Conservation (phyloP, 805 yeast species). For the Jamesozyma jinghongensis region DNA sequence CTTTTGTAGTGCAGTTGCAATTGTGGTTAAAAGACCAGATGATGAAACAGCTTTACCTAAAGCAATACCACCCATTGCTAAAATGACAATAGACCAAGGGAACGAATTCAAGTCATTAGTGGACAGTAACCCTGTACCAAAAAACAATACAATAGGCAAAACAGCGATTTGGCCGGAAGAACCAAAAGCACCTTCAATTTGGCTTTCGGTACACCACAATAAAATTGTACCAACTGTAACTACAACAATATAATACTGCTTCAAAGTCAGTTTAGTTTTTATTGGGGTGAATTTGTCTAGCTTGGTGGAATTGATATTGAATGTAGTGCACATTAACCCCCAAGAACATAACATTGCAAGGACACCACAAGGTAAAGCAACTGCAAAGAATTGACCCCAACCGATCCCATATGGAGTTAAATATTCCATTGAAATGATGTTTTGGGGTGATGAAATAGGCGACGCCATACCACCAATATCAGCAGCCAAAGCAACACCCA, state of each 20-base stretch:
- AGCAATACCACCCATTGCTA: constrained; percentile 97
- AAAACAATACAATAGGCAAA: constrained; percentile 75
- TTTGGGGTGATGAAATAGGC: constrained; percentile 95
- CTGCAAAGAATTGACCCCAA: constrained; percentile 91
- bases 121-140: constrained; percentile 78
- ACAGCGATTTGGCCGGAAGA: constrained; percentile 90
- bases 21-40: constrained; percentile 74
- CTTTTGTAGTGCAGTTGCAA: constrained; percentile 61
- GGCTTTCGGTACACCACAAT: constrained; percentile 82
- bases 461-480: constrained; percentile 95
- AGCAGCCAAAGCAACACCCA: constrained; percentile 88
- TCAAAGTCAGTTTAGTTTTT: constrained; percentile 53
- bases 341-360: constrained; percentile 58
- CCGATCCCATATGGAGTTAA: constrained; percentile 57
- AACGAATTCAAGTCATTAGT: constrained; percentile 87
- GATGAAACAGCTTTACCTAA: constrained; percentile 90
- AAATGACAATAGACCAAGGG: constrained; percentile 90
- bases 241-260: constrained; percentile 63
- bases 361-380: constrained; percentile 74
- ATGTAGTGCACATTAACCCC: constrained; percentile 52
- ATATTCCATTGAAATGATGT: constrained; percentile 77
- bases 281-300: constrained; percentile 42
- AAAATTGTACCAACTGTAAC: constrained; percentile 67
- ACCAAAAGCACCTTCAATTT: constrained; percentile 65
- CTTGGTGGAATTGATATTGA: constrained; percentile 41